phyloP scores from a whole-genome alignment of 208 protist genomes.

The Angomonas ambiguus region DNA sequence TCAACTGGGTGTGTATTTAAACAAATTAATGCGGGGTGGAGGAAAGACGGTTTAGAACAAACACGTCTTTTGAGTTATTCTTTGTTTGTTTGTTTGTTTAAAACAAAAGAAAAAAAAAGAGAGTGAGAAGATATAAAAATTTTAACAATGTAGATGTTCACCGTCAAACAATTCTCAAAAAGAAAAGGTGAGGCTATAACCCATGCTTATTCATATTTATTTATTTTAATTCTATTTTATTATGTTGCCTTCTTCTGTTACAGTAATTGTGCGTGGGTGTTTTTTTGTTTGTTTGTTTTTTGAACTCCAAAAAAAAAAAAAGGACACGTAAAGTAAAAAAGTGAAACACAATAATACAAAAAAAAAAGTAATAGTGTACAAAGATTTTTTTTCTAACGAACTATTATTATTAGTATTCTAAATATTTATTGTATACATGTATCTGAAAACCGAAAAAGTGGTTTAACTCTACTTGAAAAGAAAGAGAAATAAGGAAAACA shows the following conservation, averaged over 20 bases:
- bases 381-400: neutral
- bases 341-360: neutral
- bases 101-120: too few species aligned
- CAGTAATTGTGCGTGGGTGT: neutral
- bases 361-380: conserved; percentile 4
- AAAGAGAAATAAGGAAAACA: conserved; percentile 13
- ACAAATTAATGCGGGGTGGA: neutral
- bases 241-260: neutral
- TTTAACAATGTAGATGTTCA: too few species aligned
- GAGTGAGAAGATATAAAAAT: too few species aligned
- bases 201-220: too few species aligned
- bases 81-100: neutral
- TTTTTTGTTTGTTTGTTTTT: conserved; percentile 1
- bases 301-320: conserved; percentile 1
- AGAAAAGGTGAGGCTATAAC: too few species aligned
- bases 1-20: too few species aligned
- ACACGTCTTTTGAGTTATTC: too few species aligned
- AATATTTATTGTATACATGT: neutral
- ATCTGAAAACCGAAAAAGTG: neutral
- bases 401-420: neutral
- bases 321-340: conserved; percentile 9
- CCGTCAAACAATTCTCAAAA: too few species aligned
- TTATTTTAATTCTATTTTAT: too few species aligned
- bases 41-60: neutral
- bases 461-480: neutral